Conservation (phyloP, 306 rosid genomes). For the Ormosia emarginata region DNA sequence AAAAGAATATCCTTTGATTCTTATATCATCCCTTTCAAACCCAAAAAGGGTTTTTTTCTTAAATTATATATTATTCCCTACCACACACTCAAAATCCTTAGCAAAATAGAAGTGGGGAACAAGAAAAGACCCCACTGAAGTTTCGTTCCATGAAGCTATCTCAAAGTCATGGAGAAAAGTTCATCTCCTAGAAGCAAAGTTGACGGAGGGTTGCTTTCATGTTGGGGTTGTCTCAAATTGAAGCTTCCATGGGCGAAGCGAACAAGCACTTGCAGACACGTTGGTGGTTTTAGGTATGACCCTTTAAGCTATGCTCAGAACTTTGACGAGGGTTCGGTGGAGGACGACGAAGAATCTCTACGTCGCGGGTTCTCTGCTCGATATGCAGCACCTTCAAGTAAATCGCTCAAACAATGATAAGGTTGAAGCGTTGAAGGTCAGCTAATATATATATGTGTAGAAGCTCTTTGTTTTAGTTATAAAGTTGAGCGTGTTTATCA, state of each 20-base stretch:
- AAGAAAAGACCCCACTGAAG: neutral
- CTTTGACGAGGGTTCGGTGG: constrained; percentile 67
- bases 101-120: neutral
- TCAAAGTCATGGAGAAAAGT: constrained; percentile 41
- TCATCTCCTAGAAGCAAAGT: constrained; percentile 33
- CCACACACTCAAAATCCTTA: constrained; percentile 59
- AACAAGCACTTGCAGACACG: constrained; percentile 15
- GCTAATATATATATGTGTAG: neutral
- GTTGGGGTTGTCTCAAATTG: constrained; percentile 66
- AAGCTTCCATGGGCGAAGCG: constrained; percentile 58
- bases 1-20: neutral
- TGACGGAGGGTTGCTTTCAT: constrained; percentile 45
- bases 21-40: neutral
- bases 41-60: neutral
- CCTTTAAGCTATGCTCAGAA: constrained; percentile 80
- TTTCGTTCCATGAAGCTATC: constrained; percentile 25
- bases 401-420: constrained; percentile 26
- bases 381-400: constrained; percentile 53
- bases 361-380: constrained; percentile 67
- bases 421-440: neutral
- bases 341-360: constrained; percentile 38
- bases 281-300: constrained; percentile 56
- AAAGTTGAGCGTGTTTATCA: too few relatives aligned
- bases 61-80: constrained; percentile 29
- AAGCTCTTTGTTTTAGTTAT: neutral